A percentile compares a stretch with the other conserved stretches of the same genome.
Conservation (phyloP, 192 early-diverging fungal genomes). For the Cladochytrium replicatum region DNA sequence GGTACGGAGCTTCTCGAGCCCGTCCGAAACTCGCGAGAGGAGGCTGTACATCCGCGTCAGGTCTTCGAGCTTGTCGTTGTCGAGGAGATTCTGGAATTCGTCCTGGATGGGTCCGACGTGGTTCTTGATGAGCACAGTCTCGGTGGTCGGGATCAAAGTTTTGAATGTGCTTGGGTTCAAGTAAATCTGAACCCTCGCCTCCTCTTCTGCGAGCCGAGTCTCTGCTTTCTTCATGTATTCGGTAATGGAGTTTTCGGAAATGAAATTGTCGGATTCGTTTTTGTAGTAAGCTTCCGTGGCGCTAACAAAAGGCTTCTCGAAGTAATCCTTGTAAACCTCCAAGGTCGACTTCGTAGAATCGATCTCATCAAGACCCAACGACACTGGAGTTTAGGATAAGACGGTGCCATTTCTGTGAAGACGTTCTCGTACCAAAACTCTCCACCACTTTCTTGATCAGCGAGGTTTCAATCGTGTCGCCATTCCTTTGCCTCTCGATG, state of each 20-base stretch:
- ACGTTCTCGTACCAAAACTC: slow-evolving; percentile 63
- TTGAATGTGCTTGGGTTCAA: slow-evolving; percentile 72
- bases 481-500: slow-evolving; percentile 73
- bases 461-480: slow-evolving; percentile 77
- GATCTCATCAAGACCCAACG: slow-evolving; percentile 71
- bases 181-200: slow-evolving; percentile 77
- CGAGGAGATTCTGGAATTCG: slow-evolving; percentile 84
- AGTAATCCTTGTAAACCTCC: slow-evolving; percentile 80
- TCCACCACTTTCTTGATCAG: slow-evolving; percentile 83
- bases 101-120: slow-evolving; percentile 72
- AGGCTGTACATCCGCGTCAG: slow-evolving; percentile 80
- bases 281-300: slow-evolving; percentile 81
- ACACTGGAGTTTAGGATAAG: no score
- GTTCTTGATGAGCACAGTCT: slow-evolving; percentile 75
- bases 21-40: slow-evolving; percentile 63
- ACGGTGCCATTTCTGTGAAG: neutral
- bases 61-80: slow-evolving; percentile 80
- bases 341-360: slow-evolving; percentile 69
- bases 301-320: slow-evolving; percentile 72
- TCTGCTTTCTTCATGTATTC: slow-evolving; percentile 96
- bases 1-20: slow-evolving; percentile 67
- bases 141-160: slow-evolving; percentile 70
- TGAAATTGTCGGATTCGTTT: slow-evolving; percentile 79
- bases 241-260: slow-evolving; percentile 78
- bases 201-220: slow-evolving; percentile 67